Percentiles rank a stretch among this genome's conserved stretches.
Evolutionary conservation across 106 monocot genomes (phyloP).

Genomic region (Allium sativum): DNA sequence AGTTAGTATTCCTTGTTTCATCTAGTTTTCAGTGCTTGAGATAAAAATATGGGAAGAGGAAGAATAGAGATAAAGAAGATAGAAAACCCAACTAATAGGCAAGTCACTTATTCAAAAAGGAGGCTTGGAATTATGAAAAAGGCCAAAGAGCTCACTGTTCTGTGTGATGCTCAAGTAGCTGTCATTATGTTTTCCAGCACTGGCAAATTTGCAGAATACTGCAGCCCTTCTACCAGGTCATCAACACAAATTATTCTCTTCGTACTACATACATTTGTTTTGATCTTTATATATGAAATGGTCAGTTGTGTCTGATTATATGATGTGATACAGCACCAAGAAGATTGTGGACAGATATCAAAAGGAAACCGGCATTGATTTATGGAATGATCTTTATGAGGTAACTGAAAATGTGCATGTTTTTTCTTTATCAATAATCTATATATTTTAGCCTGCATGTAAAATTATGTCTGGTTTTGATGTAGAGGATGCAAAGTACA

Average conservation of each 20-base stretch:
- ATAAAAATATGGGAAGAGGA: constrained; percentile 15
- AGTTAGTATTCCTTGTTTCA: background rate
- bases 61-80: constrained; percentile 29
- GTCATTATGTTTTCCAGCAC: constrained; percentile 28
- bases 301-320: background rate
- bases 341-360: constrained; percentile 57
- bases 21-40: constrained; percentile 1
- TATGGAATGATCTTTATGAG: constrained; percentile 74
- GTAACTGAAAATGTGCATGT: constrained; percentile 7
- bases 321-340: constrained; percentile 36
- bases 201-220: constrained; percentile 21
- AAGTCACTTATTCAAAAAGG: constrained; percentile 21
- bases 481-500: constrained; percentile 71
- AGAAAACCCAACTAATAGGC: constrained; percentile 18
- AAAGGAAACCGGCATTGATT: constrained; percentile 32
- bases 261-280: background rate
- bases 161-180: constrained; percentile 31
- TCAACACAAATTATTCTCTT: background rate
- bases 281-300: background rate
- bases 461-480: background rate
- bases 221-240: constrained; percentile 17
- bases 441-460: background rate
- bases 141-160: constrained; percentile 29
- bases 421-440: background rate
- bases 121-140: constrained; percentile 27